These are phyloP conservation scores for Paxillus involutus DNA, from an alignment of 768 basidiomycete genomes.

Conservation along the genomic window DNA sequence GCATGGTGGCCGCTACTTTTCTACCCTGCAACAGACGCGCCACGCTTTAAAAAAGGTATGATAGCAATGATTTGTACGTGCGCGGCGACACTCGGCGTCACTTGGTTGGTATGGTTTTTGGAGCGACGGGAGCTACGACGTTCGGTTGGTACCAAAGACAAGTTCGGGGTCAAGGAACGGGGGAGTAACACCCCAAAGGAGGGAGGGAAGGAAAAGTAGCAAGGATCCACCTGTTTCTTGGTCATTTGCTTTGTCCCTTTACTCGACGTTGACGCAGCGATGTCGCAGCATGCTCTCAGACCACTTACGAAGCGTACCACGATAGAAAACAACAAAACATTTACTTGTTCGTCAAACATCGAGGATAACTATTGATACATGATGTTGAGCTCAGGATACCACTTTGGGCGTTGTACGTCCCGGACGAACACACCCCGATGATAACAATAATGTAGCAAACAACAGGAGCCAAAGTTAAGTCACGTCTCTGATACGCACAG, in stretches of 20 bases:
- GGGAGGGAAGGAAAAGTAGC: background rate
- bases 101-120: slow-evolving; percentile 56
- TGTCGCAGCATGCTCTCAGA: background rate
- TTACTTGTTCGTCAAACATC: slow-evolving; percentile 1
- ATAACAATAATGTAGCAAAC: background rate
- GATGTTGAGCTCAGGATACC: slow-evolving; percentile 1
- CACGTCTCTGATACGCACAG: slow-evolving; percentile 16
- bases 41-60: slow-evolving; percentile 66
- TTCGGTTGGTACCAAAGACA: background rate
- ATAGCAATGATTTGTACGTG: slow-evolving; percentile 64
- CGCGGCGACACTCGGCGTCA: slow-evolving; percentile 53
- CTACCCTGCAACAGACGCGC: slow-evolving; percentile 74
- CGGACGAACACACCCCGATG: slow-evolving; percentile 2
- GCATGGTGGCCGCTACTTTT: slow-evolving; percentile 73
- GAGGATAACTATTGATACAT: slow-evolving; percentile 12
- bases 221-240: no score
- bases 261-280: no score
- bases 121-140: slow-evolving; percentile 38
- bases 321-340: background rate
- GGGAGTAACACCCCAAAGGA: background rate
- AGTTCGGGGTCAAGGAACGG: background rate
- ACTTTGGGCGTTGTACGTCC: slow-evolving; percentile 1
- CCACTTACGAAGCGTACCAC: background rate
- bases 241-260: no score
- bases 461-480: background rate